These are phyloP conservation scores for Podosphaera fusca DNA, from an alignment of 2,329 filamentous ascomycete genomes.

Conservation along the genomic window DNA sequence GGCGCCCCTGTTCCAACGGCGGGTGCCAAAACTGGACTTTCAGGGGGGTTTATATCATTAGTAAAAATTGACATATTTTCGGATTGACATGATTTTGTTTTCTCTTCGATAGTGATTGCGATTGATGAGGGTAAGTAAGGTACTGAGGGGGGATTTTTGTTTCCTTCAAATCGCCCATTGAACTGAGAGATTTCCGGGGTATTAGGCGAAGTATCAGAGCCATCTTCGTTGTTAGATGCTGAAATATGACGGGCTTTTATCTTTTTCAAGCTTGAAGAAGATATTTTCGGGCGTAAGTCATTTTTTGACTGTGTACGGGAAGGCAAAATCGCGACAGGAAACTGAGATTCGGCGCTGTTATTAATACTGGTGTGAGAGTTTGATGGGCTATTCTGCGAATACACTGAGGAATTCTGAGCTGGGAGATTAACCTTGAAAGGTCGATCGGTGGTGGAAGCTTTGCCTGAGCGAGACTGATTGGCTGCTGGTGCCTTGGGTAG, in stretches of 20 bases:
- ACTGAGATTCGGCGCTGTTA: conserved; percentile 16
- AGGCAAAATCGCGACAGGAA: conserved; percentile 29
- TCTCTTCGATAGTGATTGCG: conserved; percentile 35
- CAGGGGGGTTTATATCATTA: conserved; percentile 50
- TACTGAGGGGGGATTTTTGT: conserved; percentile 27
- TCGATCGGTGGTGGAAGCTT: conserved; percentile 4
- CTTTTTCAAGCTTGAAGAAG: conserved; percentile 46
- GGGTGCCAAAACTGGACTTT: conserved; percentile 37
- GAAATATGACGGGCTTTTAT: conserved; percentile 56
- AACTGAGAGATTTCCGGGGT: conserved; percentile 43
- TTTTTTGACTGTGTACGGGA: conserved; percentile 21
- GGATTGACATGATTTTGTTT: conserved; percentile 29
- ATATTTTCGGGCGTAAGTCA: conserved; percentile 41
- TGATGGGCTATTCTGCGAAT: neutral
- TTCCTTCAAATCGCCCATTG: conserved; percentile 18
- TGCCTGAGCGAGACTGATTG: conserved; percentile 6
- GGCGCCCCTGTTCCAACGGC: conserved; percentile 38
- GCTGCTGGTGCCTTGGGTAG: conserved; percentile 13
- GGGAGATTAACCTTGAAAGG: conserved; percentile 6
- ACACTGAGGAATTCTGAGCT: conserved; percentile 7
- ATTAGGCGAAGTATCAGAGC: conserved; percentile 42
- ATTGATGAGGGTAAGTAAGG: conserved; percentile 47
- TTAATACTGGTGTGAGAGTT: conserved; percentile 8
- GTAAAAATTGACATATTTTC: conserved; percentile 68
- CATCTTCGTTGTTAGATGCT: conserved; percentile 32